phyloP scores from a whole-genome alignment of 805 yeast species.

The Osmozyma mogii region DNA sequence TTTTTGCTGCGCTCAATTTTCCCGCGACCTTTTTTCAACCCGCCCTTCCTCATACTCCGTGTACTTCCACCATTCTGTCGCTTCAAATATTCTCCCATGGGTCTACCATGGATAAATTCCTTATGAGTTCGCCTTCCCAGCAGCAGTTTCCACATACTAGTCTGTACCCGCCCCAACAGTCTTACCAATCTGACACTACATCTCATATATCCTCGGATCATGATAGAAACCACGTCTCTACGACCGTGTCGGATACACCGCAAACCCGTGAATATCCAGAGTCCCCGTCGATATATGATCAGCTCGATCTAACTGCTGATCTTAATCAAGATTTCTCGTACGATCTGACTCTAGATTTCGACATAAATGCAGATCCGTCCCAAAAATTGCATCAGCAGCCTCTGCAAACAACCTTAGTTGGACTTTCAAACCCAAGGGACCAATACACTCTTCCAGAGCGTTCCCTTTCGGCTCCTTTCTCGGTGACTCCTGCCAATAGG shows the following conservation, averaged over 20 bases:
- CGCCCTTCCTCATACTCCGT: too few relatives aligned
- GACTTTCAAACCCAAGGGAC: slow-evolving; percentile 7
- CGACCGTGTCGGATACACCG: slow-evolving; percentile 1
- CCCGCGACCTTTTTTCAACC: too few relatives aligned
- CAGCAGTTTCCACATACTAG: slow-evolving; percentile 17
- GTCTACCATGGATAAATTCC: slow-evolving; percentile 32
- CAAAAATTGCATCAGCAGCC: slow-evolving; percentile 8
- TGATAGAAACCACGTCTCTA: slow-evolving; percentile 2
- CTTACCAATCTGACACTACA: slow-evolving; percentile 2
- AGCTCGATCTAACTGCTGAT: slow-evolving; percentile 11
- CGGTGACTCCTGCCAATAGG: slow-evolving; percentile 13
- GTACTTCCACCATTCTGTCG: too few relatives aligned
- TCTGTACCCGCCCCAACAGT: not conserved
- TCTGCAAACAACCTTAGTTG: slow-evolving; percentile 13
- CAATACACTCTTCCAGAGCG: slow-evolving; percentile 8
- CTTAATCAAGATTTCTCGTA: slow-evolving; percentile 10
- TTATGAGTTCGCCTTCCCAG: slow-evolving; percentile 34
- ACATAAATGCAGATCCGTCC: too few relatives aligned
- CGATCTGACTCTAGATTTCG: slow-evolving; percentile 8
- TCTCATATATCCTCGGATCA: slow-evolving; percentile 2
- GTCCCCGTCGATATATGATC: slow-evolving; percentile 11
- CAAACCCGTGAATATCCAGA: slow-evolving; percentile 1
- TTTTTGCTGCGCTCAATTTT: too few relatives aligned
- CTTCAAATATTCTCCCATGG: too few relatives aligned
- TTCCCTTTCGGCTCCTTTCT: slow-evolving; percentile 18